These are phyloP conservation scores for Murraya paniculata DNA, from an alignment of 345 rosid species.

Conservation along the genomic window DNA sequence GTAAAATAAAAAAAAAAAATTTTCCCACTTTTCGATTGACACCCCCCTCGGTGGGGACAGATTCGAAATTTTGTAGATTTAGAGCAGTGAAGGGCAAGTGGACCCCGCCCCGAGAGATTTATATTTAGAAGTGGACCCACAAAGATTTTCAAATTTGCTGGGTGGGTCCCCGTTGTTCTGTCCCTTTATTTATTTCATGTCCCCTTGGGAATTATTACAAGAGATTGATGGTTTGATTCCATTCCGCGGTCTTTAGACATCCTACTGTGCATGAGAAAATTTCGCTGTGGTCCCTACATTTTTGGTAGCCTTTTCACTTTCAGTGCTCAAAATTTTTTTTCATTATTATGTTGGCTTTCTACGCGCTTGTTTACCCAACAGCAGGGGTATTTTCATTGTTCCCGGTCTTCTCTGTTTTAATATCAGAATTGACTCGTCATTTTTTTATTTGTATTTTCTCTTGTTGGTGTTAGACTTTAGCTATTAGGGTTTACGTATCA, in stretches of 20 bases:
- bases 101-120: constrained; percentile 21
- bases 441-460: background rate
- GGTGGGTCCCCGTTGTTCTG: background rate
- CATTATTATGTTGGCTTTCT: constrained; percentile 20
- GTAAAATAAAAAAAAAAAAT: background rate
- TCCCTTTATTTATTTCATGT: constrained; percentile 20
- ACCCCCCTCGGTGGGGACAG: constrained; percentile 12
- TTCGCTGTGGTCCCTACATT: constrained; percentile 12
- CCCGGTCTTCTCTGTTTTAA: background rate
- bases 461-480: background rate
- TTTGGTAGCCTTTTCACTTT: background rate
- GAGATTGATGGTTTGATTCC: background rate
- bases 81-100: background rate
- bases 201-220: constrained; percentile 12
- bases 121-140: constrained; percentile 11
- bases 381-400: background rate
- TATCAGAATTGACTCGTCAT: background rate
- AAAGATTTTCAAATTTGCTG: background rate
- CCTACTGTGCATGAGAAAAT: background rate
- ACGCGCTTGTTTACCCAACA: background rate
- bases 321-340: constrained; percentile 12
- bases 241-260: background rate
- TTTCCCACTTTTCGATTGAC: background rate
- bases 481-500: background rate
- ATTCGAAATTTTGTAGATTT: constrained; percentile 28